Evolutionary conservation across 2,329 filamentous ascomycete genomes (phyloP).

Genomic region (Catunica adiposa): DNA sequence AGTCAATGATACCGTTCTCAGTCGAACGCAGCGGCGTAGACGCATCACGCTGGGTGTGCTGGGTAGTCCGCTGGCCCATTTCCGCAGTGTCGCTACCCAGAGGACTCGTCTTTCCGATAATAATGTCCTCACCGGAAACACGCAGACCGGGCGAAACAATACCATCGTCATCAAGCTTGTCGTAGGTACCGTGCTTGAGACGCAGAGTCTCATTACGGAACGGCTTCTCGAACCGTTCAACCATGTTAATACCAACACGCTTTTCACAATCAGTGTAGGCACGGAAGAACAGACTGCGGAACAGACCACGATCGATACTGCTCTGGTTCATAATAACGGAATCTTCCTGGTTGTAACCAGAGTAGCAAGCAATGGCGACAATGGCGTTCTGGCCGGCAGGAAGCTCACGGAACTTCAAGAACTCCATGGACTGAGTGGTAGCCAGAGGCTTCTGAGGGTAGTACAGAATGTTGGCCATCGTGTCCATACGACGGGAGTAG

Average conservation of each 20-base stretch:
- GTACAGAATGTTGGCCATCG: slow-evolving; percentile 98
- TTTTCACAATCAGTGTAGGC: slow-evolving; percentile 97
- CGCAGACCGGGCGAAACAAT: slow-evolving; percentile 86
- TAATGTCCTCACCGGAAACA: slow-evolving; percentile 94
- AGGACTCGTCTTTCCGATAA: slow-evolving; percentile 95
- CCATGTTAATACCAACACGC: slow-evolving; percentile 78
- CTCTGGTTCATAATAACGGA: slow-evolving; percentile 99
- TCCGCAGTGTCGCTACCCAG: slow-evolving; percentile 87
- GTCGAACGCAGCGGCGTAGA: slow-evolving; percentile 90
- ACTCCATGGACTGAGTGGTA: slow-evolving; percentile 96
- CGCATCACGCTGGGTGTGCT: slow-evolving; percentile 86
- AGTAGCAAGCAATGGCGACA: slow-evolving; percentile 93
- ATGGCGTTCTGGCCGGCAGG: slow-evolving; percentile 97
- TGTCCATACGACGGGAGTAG: slow-evolving; percentile 94
- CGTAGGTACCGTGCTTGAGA: slow-evolving; percentile 87
- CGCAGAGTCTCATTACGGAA: slow-evolving; percentile 74
- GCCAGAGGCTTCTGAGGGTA: slow-evolving; percentile 96
- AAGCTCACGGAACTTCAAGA: slow-evolving; percentile 91
- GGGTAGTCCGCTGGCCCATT: slow-evolving; percentile 74
- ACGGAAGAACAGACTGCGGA: slow-evolving; percentile 94
- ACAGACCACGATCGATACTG: slow-evolving; percentile 91
- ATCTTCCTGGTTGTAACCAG: slow-evolving; percentile 99
- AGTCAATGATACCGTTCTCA: slow-evolving; percentile 90
- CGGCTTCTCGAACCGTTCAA: slow-evolving; percentile 93
- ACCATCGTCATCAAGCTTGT: slow-evolving; percentile 94